A percentile compares a stretch with the other conserved stretches of the same genome.
Evolutionary conservation across 2,329 filamentous ascomycete species (phyloP).

Genomic region (Claviceps purpurea): DNA sequence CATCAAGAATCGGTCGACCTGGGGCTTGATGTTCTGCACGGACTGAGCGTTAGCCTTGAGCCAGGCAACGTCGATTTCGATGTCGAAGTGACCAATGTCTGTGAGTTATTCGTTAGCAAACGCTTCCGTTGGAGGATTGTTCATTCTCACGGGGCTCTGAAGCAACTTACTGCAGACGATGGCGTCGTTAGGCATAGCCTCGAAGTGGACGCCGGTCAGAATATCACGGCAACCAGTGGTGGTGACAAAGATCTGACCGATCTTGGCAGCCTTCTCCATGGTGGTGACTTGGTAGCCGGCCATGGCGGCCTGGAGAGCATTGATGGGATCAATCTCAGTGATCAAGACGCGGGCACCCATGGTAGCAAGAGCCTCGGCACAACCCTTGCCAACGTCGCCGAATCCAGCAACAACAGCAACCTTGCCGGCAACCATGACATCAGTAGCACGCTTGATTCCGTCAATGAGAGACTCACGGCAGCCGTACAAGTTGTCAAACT

Average conservation of each 20-base stretch:
- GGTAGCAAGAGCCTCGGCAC: conserved; percentile 85
- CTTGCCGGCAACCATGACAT: conserved; percentile 99
- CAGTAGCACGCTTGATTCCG: conserved; percentile 99
- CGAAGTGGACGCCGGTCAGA: conserved; percentile 81
- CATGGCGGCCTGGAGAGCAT: conserved; percentile 96
- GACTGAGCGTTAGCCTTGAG: conserved; percentile 92
- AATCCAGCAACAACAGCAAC: conserved; percentile 93
- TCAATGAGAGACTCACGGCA: conserved; percentile 98
- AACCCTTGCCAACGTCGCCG: conserved; percentile 99
- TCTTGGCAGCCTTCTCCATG: conserved; percentile 86
- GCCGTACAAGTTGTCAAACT: conserved; percentile 99
- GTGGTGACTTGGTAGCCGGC: conserved; percentile 93
- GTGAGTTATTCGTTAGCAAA: conserved; percentile 3
- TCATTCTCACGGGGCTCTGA: not conserved
- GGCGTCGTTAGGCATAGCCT: conserved; percentile 91
- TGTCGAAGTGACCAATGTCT: conserved; percentile 99
- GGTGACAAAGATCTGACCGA: conserved; percentile 97
- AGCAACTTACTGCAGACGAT: conserved; percentile 78
- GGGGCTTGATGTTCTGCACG: conserved; percentile 98
- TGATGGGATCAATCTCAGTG: conserved; percentile 98
- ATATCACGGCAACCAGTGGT: conserved; percentile 99
- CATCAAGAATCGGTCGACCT: conserved; percentile 97
- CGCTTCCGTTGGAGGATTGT: not conserved
- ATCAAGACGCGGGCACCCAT: conserved; percentile 96
- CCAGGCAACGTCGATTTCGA: conserved; percentile 99